Conservation (phyloP, 306 rosid species). For the Castanea crenata region DNA sequence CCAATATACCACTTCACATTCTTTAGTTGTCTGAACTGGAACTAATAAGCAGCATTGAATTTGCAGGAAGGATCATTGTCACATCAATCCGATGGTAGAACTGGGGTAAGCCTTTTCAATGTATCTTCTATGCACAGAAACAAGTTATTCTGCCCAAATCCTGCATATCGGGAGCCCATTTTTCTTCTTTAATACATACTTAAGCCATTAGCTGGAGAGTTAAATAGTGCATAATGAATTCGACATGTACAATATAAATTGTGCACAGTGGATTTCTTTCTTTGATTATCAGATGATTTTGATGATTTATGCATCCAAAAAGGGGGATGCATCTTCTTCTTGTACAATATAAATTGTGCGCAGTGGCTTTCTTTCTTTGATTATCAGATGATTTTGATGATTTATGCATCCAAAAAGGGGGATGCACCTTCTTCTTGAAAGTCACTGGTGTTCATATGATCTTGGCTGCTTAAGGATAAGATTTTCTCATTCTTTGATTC, state of each 20-base stretch:
- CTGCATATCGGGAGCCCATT: background rate
- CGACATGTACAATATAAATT: background rate
- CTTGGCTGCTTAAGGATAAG: background rate
- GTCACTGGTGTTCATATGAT: background rate
- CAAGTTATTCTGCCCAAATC: background rate
- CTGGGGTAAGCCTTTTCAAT: conserved; percentile 20
- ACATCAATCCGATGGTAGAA: conserved; percentile 28
- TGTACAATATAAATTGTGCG: background rate
- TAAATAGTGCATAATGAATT: background rate
- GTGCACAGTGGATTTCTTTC: background rate
- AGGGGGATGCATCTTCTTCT: background rate
- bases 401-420: background rate
- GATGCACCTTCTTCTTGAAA: background rate
- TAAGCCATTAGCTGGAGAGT: no score
- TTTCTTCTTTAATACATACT: background rate
- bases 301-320: background rate
- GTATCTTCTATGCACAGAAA: background rate
- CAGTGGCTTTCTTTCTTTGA: background rate
- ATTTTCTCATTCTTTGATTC: background rate
- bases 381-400: background rate
- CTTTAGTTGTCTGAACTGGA: background rate
- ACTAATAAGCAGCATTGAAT: conserved; percentile 7
- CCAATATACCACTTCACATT: background rate
- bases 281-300: background rate
- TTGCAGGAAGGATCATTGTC: conserved; percentile 18